Evolutionary conservation across 495 filamentous ascomycete species (phyloP).

Genomic region (Penicillium soppii): DNA sequence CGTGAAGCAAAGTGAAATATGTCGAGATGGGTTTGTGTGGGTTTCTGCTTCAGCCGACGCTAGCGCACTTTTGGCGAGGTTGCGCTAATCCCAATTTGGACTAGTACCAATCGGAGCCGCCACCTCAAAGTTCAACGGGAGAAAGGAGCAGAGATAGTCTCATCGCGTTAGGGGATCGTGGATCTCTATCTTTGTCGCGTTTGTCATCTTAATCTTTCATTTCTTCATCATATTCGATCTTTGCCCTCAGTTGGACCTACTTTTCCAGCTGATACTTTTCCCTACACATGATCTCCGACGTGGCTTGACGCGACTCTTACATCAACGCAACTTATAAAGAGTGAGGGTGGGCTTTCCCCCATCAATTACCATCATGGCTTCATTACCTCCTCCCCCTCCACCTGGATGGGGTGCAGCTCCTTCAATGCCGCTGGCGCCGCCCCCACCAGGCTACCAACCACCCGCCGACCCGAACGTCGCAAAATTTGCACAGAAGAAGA

Average conservation of each 20-base stretch:
- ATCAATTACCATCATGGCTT: conserved; percentile 64
- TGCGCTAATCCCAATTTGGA: conserved; percentile 34
- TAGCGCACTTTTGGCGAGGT: conserved; percentile 51
- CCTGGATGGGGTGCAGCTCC: conserved; percentile 74
- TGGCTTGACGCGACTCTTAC: conserved; percentile 43
- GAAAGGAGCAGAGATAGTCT: conserved; percentile 30
- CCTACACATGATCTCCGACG: conserved; percentile 32
- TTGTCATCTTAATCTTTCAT: conserved; percentile 25
- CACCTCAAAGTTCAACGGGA: conserved; percentile 37
- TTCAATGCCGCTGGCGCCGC: conserved; percentile 73
- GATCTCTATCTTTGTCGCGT: conserved; percentile 17
- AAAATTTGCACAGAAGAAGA: conserved; percentile 98
- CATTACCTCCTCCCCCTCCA: conserved; percentile 71
- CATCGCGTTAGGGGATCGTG: conserved; percentile 53
- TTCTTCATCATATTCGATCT: background rate
- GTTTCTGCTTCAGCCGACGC: conserved; percentile 43
- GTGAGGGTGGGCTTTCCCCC: conserved; percentile 29
- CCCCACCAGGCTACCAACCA: conserved; percentile 86
- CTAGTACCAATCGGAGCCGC: conserved; percentile 36
- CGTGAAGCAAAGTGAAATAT: conserved; percentile 44
- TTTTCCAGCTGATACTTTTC: conserved; percentile 1
- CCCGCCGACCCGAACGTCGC: conserved; percentile 82
- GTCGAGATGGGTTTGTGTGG: conserved; percentile 51
- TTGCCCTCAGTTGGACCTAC: conserved; percentile 1
- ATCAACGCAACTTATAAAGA: conserved; percentile 26